phyloP scores from a whole-genome alignment of 192 early-diverging fungal genomes.

The Coemansia sp. region DNA sequence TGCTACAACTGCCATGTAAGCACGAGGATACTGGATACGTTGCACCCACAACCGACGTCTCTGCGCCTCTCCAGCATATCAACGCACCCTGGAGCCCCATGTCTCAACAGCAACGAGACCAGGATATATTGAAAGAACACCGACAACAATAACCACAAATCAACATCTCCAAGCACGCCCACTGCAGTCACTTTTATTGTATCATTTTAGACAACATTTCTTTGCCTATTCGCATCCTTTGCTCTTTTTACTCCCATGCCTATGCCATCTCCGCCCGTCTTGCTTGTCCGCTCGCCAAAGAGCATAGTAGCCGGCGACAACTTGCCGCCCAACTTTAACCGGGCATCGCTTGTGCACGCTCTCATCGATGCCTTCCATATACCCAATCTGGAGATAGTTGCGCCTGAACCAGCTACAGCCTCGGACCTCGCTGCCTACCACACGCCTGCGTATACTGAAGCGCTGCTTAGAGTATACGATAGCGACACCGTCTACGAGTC shows the following conservation, averaged over 20 bases:
- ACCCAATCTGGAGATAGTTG: conserved; percentile 8
- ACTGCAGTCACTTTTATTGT: no score
- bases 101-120: no score
- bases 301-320: conserved; percentile 36
- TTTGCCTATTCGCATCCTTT: no score
- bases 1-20: not conserved
- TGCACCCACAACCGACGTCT: not conserved
- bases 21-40: not conserved
- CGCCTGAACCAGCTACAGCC: conserved; percentile 12
- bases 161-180: no score
- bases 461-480: not conserved
- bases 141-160: no score
- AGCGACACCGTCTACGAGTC: not conserved
- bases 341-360: conserved; percentile 44
- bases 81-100: no score
- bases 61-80: no score
- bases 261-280: no score
- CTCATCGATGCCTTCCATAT: conserved; percentile 40
- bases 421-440: conserved; percentile 32
- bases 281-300: conserved; percentile 29
- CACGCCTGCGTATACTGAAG: conserved; percentile 24
- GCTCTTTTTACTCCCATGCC: no score
- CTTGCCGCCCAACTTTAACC: conserved; percentile 35
- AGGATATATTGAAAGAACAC: no score
- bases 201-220: no score